Evolutionary conservation across 495 filamentous ascomycete species (phyloP), one percentile per base, ranked within the genome.

Genomic region (Talaromyces stipitatus): DNA sequence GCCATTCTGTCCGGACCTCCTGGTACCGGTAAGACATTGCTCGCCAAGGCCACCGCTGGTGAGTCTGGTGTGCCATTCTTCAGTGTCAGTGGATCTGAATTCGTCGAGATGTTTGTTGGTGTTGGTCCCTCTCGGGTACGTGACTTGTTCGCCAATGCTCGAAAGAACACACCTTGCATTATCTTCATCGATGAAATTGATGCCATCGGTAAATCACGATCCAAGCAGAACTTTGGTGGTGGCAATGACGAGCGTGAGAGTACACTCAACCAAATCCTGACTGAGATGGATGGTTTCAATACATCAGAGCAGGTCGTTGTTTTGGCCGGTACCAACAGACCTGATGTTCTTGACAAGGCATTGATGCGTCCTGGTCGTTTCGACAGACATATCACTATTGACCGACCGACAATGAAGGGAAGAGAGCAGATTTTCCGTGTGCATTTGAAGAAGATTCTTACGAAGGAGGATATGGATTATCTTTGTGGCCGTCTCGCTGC

Each of bases 151-250:
- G 86, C 90, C 46, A 96, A 89, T 61, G 94, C 94, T 10, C 82
- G 95, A 38, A 97, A 96, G 76, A 94, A 91, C 71, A 87, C 95
- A 3, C 94, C 94, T 2, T 98, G 94, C 73, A 98, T 98, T 70
- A 94, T 98, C 69, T 98, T 98, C 77, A 96, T 98, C 63, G 94
- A 98, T 66, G 94, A 98, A 74, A 98, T 98, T 58, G 94, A 98
- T 74, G 94, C 94, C 30, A 95, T 98, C 65, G 94, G 94, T 66
- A 91, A 91, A 69, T 85, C 91, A 32, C 84, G 94, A 72, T 76
- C 86, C 1, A 90, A 91, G 61, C 81, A 83, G 46, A 85, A 79
- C 60, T 84, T 85, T 53, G 83, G 87, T 56, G 94, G 94, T 59
- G 94, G 94, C 54, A 97, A 96, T 64, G 95, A 97, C 66, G 94